These are phyloP conservation scores for Auriculariales sp. DNA, from an alignment of 768 basidiomycete genomes.

Conservation along the genomic window DNA sequence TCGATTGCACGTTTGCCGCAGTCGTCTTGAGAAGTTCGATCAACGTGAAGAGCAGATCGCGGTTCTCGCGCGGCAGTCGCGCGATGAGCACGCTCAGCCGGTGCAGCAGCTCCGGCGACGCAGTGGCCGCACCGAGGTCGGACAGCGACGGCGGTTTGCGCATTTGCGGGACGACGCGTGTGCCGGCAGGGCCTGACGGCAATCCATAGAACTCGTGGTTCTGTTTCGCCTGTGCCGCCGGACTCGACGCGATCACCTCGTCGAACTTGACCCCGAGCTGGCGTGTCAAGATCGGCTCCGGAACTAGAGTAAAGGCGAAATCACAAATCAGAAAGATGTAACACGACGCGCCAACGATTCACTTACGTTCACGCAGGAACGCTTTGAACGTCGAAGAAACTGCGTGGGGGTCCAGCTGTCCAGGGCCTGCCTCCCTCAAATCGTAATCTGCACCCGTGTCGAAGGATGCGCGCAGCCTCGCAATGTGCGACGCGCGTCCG, in stretches of 20 bases:
- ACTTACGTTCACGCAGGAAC: conserved; percentile 82
- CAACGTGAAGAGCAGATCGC: conserved; percentile 72
- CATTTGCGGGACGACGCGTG: conserved; percentile 18
- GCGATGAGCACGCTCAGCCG: conserved; percentile 49
- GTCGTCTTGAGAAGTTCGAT: conserved; percentile 68
- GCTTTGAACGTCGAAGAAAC: conserved; percentile 89
- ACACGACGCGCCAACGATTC: conserved; percentile 1
- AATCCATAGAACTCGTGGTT: conserved; percentile 15
- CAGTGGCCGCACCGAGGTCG: conserved; percentile 58
- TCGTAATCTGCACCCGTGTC: conserved; percentile 83
- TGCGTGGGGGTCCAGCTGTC: conserved; percentile 87
- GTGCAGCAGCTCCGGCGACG: conserved; percentile 40
- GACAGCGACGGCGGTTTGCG: conserved; percentile 72
- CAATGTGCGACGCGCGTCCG: conserved; percentile 70
- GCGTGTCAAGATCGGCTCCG: conserved; percentile 70
- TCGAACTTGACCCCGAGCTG: conserved; percentile 65
- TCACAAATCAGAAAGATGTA: too few species aligned
- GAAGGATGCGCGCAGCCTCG: conserved; percentile 63
- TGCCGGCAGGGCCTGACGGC: conserved; percentile 22
- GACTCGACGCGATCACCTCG: conserved; percentile 24
- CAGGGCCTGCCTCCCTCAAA: conserved; percentile 59
- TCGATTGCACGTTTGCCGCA: conserved; percentile 48
- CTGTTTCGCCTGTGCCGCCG: conserved; percentile 5
- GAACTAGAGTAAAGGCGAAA: conserved; percentile 38
- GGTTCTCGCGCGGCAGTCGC: conserved; percentile 64